Conservation (phyloP, 148 eudicot genomes). For the Mesembryanthemum crystallinum region DNA sequence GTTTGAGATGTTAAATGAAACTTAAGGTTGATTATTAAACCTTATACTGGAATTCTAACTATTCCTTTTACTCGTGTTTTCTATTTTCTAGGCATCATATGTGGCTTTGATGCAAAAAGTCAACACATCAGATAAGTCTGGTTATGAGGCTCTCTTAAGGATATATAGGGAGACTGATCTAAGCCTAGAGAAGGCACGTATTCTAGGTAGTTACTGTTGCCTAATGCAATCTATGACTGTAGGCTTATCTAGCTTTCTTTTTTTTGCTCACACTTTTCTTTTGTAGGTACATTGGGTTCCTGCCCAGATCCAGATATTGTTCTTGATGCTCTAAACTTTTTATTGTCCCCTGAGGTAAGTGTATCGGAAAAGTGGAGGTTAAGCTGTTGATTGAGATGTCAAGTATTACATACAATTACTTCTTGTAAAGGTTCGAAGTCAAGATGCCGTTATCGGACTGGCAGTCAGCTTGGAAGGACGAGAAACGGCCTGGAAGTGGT, state of each 20-base stretch:
- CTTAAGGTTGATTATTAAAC: background rate
- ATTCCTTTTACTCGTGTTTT: background rate
- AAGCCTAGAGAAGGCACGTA: slow-evolving; percentile 87
- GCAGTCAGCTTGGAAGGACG: slow-evolving; percentile 61
- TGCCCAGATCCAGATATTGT: slow-evolving; percentile 75
- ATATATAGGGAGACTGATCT: slow-evolving; percentile 85
- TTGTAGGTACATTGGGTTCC: slow-evolving; percentile 65
- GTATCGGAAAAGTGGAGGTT: background rate
- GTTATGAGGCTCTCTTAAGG: slow-evolving; percentile 68
- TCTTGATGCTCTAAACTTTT: slow-evolving; percentile 76
- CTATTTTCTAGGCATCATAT: slow-evolving; percentile 69
- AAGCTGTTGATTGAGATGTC: background rate
- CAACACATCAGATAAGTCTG: slow-evolving; percentile 54
- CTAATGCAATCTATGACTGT: background rate
- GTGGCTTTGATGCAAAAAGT: slow-evolving; percentile 77
- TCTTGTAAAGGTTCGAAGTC: slow-evolving; percentile 65
- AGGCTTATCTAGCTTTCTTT: background rate
- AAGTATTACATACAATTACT: background rate
- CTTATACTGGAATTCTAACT: background rate
- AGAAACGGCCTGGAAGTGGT: slow-evolving; percentile 91
- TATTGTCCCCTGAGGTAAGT: slow-evolving; percentile 68
- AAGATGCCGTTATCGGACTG: slow-evolving; percentile 81
- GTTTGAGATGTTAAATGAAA: background rate
- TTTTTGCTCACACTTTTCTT: background rate
- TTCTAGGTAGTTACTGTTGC: slow-evolving; percentile 46